These are phyloP conservation scores for Hypoxylon cercidicola DNA, from an alignment of 495 filamentous ascomycete species.

Conservation along the genomic window DNA sequence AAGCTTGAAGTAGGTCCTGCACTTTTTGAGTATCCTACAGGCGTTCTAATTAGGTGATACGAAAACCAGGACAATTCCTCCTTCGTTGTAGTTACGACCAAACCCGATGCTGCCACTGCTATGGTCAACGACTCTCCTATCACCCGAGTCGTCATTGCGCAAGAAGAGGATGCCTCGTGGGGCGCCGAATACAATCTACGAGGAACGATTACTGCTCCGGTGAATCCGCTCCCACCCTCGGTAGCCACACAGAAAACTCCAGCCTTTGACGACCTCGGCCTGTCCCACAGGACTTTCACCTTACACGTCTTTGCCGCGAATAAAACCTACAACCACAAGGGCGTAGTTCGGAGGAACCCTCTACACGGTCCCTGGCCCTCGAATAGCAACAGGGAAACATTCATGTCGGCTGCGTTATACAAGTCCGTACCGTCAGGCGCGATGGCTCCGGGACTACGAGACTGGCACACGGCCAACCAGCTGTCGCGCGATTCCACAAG, in stretches of 20 bases:
- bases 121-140: constrained; percentile 45
- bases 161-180: constrained; percentile 29
- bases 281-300: constrained; percentile 48
- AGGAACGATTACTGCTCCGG: constrained; percentile 35
- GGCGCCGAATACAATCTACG: constrained; percentile 29
- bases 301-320: constrained; percentile 50
- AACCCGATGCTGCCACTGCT: constrained; percentile 26
- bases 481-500: constrained; percentile 30
- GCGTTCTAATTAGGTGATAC: constrained; percentile 1
- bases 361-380: constrained; percentile 56
- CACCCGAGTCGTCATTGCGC: constrained; percentile 24
- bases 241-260: constrained; percentile 23
- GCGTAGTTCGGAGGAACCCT: constrained; percentile 47
- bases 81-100: constrained; percentile 52
- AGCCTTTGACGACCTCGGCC: constrained; percentile 31
- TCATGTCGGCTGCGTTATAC: constrained; percentile 47
- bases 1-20: constrained; percentile 67
- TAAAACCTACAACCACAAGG: constrained; percentile 48
- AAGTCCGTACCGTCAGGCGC: constrained; percentile 48
- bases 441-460: constrained; percentile 51
- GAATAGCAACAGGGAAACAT: constrained; percentile 30
- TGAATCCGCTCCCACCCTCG: constrained; percentile 25
- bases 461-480: constrained; percentile 61
- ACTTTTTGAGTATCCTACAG: background rate
- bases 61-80: constrained; percentile 49